phyloP scores from a whole-genome alignment of 2,329 filamentous ascomycete genomes.

The Penicillium sp. region DNA sequence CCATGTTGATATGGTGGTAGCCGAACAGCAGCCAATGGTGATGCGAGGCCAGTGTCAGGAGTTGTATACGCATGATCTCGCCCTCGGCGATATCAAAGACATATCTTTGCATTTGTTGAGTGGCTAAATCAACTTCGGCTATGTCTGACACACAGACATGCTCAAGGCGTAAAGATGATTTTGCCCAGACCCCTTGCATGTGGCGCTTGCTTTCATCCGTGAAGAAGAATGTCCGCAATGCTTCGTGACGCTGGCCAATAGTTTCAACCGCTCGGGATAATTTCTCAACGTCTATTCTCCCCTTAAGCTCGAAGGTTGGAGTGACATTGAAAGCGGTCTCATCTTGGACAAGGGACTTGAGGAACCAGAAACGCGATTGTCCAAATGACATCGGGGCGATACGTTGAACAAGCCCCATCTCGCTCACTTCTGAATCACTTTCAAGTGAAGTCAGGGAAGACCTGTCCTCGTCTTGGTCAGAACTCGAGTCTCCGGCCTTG shows the following conservation, averaged over 20 bases:
- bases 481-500: conserved; percentile 16
- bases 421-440: background rate
- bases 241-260: conserved; percentile 34
- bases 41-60: conserved; percentile 17
- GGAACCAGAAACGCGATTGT: conserved; percentile 47
- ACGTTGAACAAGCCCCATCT: conserved; percentile 9
- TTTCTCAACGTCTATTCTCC: conserved; percentile 31
- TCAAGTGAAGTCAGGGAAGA: conserved; percentile 15
- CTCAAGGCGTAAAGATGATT: conserved; percentile 32
- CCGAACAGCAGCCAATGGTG: conserved; percentile 47
- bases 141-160: conserved; percentile 10
- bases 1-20: conserved; percentile 55
- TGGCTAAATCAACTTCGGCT: conserved; percentile 25
- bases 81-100: conserved; percentile 44
- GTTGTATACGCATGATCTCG: conserved; percentile 25
- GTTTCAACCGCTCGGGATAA: conserved; percentile 38
- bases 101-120: conserved; percentile 27
- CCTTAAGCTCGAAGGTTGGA: conserved; percentile 33
- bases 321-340: conserved; percentile 46
- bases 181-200: conserved; percentile 27
- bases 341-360: conserved; percentile 32
- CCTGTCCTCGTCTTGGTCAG: conserved; percentile 14
- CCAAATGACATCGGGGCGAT: conserved; percentile 39
- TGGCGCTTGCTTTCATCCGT: conserved; percentile 10
- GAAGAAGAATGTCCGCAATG: conserved; percentile 37